Evolutionary conservation across 257 asterid genomes (phyloP).

Genomic region (Nicotiana sylvestris): DNA sequence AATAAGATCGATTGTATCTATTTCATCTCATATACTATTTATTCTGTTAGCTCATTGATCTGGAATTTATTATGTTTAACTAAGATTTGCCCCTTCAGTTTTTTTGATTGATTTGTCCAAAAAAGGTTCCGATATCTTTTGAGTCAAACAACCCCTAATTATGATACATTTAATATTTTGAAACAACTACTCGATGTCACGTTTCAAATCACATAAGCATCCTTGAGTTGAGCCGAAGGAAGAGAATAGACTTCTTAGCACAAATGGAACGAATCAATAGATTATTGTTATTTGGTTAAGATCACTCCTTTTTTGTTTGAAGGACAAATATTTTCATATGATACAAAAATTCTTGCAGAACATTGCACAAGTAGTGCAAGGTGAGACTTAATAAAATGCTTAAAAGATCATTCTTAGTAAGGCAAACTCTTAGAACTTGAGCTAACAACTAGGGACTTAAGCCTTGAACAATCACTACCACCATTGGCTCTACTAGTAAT

Average conservation of each 20-base stretch:
- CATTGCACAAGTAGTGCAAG: conserved; percentile 12
- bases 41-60: no score
- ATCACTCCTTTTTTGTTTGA: neutral
- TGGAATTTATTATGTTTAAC: no score
- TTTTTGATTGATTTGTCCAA: no score
- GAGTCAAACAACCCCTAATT: no score
- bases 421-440: conserved; percentile 93
- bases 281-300: neutral
- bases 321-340: neutral
- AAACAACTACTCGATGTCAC: no score
- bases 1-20: no score
- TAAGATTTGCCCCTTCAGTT: no score
- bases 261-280: neutral
- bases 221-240: no score
- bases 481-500: conserved; percentile 72
- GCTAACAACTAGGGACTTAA: conserved; percentile 58
- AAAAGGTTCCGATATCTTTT: no score
- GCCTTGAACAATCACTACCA: conserved; percentile 39
- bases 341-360: neutral
- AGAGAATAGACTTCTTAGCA: neutral
- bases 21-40: no score
- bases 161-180: no score
- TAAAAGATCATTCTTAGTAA: conserved; percentile 22
- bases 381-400: neutral
- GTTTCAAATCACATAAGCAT: no score